Evolutionary conservation across 1,284 basidiomycete genomes (phyloP).

Genomic region (Ustilago curta): DNA sequence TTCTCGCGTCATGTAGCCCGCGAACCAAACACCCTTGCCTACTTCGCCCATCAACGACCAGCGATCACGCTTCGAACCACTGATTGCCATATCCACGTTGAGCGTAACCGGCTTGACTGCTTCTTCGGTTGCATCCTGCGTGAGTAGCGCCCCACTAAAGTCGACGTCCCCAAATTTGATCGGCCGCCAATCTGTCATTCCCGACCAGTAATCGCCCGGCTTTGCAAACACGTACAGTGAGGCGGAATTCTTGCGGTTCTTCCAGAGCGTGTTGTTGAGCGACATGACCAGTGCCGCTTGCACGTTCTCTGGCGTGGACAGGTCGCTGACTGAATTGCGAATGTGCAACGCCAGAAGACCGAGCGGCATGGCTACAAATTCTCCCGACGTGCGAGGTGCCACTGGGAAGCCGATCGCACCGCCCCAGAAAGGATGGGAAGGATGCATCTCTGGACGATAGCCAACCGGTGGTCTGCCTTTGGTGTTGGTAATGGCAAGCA

Average conservation of each 20-base stretch:
- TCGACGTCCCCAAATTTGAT: neutral
- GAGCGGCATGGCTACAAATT: slow-evolving; percentile 1
- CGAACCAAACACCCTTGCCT: neutral
- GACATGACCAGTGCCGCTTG: slow-evolving; percentile 1
- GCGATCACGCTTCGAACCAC: neutral
- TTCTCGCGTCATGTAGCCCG: neutral
- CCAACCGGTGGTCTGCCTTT: neutral
- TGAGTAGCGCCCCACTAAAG: neutral
- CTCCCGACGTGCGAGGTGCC: neutral
- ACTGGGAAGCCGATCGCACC: neutral
- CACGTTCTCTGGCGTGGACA: neutral
- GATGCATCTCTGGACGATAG: slow-evolving; percentile 1
- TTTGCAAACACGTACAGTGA: neutral
- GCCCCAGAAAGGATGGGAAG: neutral
- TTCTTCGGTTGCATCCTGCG: neutral
- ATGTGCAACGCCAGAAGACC: neutral
- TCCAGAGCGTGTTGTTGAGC: slow-evolving; percentile 4
- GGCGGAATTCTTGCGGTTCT: neutral
- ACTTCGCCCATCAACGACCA: neutral
- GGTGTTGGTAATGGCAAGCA: slow-evolving; percentile 1
- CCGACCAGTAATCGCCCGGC: slow-evolving; percentile 2
- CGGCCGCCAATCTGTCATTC: slow-evolving; percentile 1
- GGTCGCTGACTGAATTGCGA: neutral
- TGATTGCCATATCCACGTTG: neutral
- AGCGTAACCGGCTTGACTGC: neutral